Evolutionary conservation across 352 stramenopile genomes (phyloP).

Genomic region (Lagenidium sp.): DNA sequence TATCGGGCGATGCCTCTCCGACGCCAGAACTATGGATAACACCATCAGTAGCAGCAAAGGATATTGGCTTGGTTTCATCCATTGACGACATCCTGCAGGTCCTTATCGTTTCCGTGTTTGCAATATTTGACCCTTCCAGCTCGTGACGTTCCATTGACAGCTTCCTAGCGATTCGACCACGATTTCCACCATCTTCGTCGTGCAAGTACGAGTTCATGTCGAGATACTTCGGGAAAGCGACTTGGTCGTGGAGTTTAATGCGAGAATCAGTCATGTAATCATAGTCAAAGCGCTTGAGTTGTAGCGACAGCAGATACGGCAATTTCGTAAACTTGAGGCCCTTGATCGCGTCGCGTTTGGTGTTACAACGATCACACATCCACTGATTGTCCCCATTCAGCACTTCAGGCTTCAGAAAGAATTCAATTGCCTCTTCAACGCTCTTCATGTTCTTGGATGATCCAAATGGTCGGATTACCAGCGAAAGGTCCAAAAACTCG

Average conservation of each 20-base stretch:
- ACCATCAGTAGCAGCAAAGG: conserved; percentile 18
- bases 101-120: background rate
- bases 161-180: conserved; percentile 67
- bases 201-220: conserved; percentile 86
- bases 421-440: conserved; percentile 81
- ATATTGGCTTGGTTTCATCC: conserved; percentile 53
- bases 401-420: conserved; percentile 81
- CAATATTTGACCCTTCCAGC: conserved; percentile 28
- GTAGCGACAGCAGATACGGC: conserved; percentile 84
- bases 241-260: conserved; percentile 81
- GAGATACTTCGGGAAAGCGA: conserved; percentile 87
- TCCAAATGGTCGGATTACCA: conserved; percentile 85
- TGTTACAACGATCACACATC: conserved; percentile 74
- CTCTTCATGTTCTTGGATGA: conserved; percentile 80
- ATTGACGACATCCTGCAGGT: conserved; percentile 43
- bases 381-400: conserved; percentile 88
- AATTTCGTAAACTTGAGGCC: conserved; percentile 85
- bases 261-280: conserved; percentile 86
- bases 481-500: conserved; percentile 85
- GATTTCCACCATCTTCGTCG: conserved; percentile 23
- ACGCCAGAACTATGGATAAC: conserved; percentile 8
- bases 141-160: conserved; percentile 83
- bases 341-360: conserved; percentile 87
- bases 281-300: conserved; percentile 91
- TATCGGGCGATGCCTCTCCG: conserved; percentile 19